These are phyloP conservation scores for Cornus controversa DNA, from an alignment of 148 eudicot species.

Conservation along the genomic window DNA sequence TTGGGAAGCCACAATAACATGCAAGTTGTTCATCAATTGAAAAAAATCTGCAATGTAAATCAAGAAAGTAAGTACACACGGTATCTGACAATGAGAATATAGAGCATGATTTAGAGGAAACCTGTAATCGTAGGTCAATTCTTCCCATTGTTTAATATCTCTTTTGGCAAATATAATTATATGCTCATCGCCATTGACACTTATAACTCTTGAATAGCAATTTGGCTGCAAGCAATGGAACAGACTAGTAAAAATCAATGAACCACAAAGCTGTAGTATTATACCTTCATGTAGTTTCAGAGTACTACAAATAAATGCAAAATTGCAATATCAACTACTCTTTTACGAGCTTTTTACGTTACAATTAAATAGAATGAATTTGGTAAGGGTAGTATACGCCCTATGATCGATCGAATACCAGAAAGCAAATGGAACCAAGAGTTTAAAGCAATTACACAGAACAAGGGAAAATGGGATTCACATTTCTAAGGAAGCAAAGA, in stretches of 20 bases:
- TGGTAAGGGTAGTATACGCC: too few species aligned
- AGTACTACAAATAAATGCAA: background rate
- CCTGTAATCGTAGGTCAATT: constrained; percentile 98
- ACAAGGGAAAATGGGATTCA: background rate
- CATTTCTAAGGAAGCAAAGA: background rate
- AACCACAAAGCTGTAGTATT: background rate
- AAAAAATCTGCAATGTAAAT: constrained; percentile 54
- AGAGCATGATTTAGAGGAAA: constrained; percentile 21
- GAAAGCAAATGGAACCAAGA: background rate
- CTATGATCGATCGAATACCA: too few species aligned
- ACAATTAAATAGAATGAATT: too few species aligned
- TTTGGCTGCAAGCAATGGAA: constrained; percentile 69
- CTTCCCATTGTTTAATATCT: constrained; percentile 85
- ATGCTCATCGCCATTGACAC: constrained; percentile 79
- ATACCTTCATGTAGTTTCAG: background rate
- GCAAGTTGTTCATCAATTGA: constrained; percentile 83
- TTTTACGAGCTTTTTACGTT: too few species aligned
- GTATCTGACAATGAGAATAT: background rate
- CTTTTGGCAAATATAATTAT: constrained; percentile 94
- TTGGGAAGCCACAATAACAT: constrained; percentile 80
- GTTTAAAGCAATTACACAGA: background rate
- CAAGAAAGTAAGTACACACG: constrained; percentile 15
- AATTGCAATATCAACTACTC: background rate
- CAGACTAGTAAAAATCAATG: background rate
- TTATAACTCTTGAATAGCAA: constrained; percentile 91